Evolutionary conservation across 179 eudicot genomes (phyloP).

Genomic region (Silene vulgaris): DNA sequence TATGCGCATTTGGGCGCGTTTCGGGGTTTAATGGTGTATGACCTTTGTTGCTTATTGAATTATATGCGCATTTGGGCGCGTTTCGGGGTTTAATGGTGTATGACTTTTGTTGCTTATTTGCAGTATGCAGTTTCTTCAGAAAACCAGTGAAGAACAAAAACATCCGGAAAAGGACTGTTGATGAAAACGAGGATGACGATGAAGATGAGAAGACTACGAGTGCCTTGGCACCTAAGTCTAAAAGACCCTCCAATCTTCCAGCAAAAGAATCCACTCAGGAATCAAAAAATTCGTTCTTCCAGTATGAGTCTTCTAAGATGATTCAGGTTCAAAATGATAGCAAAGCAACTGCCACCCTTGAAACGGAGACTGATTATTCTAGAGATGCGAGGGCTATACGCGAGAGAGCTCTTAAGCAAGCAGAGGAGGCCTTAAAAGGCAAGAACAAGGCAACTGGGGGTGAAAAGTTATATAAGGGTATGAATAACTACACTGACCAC

Average conservation of each 20-base stretch:
- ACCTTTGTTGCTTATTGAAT: no score
- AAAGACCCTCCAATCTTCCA: neutral
- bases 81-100: neutral
- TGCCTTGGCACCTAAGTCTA: slow-evolving; percentile 33
- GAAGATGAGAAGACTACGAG: slow-evolving; percentile 36
- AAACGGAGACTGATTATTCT: slow-evolving; percentile 78
- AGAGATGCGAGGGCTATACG: slow-evolving; percentile 69
- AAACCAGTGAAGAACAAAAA: slow-evolving; percentile 76
- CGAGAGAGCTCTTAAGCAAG: slow-evolving; percentile 42
- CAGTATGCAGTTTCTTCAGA: slow-evolving; percentile 76
- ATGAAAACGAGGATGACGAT: slow-evolving; percentile 42
- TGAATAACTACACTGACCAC: slow-evolving; percentile 73
- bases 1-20: neutral
- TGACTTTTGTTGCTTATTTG: slow-evolving; percentile 6
- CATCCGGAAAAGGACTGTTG: slow-evolving; percentile 56
- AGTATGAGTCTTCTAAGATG: slow-evolving; percentile 71
- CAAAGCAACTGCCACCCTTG: slow-evolving; percentile 81
- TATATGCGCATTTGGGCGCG: neutral
- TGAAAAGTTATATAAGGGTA: slow-evolving; percentile 79
- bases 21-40: no score
- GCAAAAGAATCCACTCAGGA: slow-evolving; percentile 36
- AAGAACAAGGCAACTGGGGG: slow-evolving; percentile 35
- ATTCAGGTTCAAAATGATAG: slow-evolving; percentile 71
- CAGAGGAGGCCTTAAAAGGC: slow-evolving; percentile 36
- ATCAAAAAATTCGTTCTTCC: slow-evolving; percentile 40